Evolutionary conservation across 352 stramenopile species (phyloP), one percentile per base, ranked within the genome.

Genomic region (Pythium plurisporium): DNA sequence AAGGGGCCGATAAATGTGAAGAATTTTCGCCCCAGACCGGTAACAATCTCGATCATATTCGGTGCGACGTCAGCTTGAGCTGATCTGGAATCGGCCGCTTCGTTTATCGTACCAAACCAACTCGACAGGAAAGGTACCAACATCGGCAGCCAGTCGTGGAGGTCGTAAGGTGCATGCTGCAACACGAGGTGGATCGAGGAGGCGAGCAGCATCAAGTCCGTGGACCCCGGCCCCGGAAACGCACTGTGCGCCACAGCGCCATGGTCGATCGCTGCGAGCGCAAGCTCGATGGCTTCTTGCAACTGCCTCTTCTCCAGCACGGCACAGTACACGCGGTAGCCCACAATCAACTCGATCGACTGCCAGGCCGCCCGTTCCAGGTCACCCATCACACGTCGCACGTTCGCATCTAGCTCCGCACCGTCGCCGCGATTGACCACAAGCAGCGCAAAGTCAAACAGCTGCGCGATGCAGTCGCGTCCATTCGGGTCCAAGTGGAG

Each of bases 401-500:
- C 69, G 46, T 75, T 59, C 12, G 77, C 64, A 33, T 54, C 66
- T 9, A 23, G 38, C 4, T 76, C 67, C 4, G 54, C 42, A 2
- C 47, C 51, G 15, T 48, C 60, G 15, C 71, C 65, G 11, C 76
- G 70, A 27, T 75, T 69, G 15, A 91, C 74, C 14, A 91, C 67
- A 0, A 55, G 55, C 14, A 74, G 57, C 1, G 76, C 67, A 45
- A 91, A 94, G 4, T 53, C 53, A 22, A 89, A 82, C 5, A 91
- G 60, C 46, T 87, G 69, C 10, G 59, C 46, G 5, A 92, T 54
- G 42, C 70, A 84, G 8, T 87, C 75, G 27, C 80, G 69, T 19
- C 84, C 82, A 34, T 91, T 94, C 12, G 71, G 62, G 38, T 94
- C 84, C 41, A 92, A 59, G 52, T 94, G 84, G 15, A 94, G 57